Evolutionary conservation across 805 yeast genomes (phyloP), one percentile per base, ranked within the genome.

Genomic region (Komagataella populi): DNA sequence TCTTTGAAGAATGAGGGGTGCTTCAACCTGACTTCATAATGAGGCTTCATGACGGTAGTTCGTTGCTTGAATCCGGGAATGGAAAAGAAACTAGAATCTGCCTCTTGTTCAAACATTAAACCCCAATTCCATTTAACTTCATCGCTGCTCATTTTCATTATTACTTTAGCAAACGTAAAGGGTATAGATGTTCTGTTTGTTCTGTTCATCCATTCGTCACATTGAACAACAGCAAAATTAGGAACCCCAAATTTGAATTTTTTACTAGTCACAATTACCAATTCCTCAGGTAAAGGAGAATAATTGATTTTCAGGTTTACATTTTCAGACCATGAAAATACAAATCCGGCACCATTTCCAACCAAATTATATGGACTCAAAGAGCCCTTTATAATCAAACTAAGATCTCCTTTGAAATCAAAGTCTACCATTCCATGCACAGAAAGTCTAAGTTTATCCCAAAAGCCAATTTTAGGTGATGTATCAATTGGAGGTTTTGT

Each of bases 401-500:
- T 70, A 10, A 80, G 75, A 1, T 74, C 68, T 20, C 76, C 64
- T 2, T 66, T 65, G 73, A 86, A 76, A 14, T 66, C 60, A 51
- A 88, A 71, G 50, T 83, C 66, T 4, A 56, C 22, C 18, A 78
- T 74, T 0, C 96, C 95, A 67, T 90, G 97, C 57, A 88, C 68
- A 14, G 84, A 71, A 24, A 81, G 73, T 49, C 96, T 69, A 23
- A 88, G 65, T 62, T 89, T 91, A 65, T 90, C 98, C 98, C 98
- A 90, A 57, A 89, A 82, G 0, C 98, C 98, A 14, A 88, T 67
- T 57, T 84, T 84, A 3, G 79, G 76, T 1, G 96, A 87, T 0
- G 89, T 90, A 63, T 90, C 98, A 14, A 84, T 67, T 0, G 95
- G 96, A 0, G 96, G 95, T 63, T 91, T 90, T 0, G 95, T 81